Conservation (phyloP, 768 basidiomycete species). For the Mycena sanguinolenta region DNA sequence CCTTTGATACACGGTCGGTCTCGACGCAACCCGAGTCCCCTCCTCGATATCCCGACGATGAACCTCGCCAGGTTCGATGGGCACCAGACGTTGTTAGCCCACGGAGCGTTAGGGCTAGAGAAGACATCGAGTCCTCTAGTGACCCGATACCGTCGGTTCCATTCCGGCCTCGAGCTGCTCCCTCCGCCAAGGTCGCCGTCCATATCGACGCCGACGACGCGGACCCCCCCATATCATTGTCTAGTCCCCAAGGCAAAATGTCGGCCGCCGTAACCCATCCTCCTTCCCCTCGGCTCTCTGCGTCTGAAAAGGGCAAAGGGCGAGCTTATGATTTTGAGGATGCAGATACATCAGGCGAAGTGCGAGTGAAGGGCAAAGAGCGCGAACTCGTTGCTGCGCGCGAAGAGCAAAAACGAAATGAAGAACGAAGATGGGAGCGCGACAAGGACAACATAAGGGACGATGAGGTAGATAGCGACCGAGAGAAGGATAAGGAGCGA, state of each 20-base stretch:
- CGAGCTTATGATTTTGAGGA: slow-evolving; percentile 48
- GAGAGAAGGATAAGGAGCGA: slow-evolving; percentile 70
- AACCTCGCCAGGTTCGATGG: slow-evolving; percentile 57
- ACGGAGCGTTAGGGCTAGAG: slow-evolving; percentile 30
- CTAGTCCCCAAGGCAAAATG: slow-evolving; percentile 52
- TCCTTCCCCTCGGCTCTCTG: slow-evolving; percentile 22
- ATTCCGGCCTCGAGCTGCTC: slow-evolving; percentile 48
- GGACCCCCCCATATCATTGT: slow-evolving; percentile 65
- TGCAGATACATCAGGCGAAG: slow-evolving; percentile 58
- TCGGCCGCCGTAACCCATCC: slow-evolving; percentile 31
- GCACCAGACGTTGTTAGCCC: slow-evolving; percentile 39
- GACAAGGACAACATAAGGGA: slow-evolving; percentile 49
- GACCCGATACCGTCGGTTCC: slow-evolving; percentile 41
- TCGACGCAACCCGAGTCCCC: slow-evolving; percentile 66
- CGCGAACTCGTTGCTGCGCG: slow-evolving; percentile 70
- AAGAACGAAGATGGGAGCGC: slow-evolving; percentile 52
- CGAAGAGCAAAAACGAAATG: slow-evolving; percentile 63
- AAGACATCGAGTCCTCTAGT: slow-evolving; percentile 28
- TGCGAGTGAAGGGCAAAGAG: slow-evolving; percentile 70
- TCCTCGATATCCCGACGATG: slow-evolving; percentile 38
- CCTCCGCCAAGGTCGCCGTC: slow-evolving; percentile 65
- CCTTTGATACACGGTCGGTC: slow-evolving; percentile 80
- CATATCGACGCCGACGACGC: slow-evolving; percentile 60
- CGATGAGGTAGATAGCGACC: slow-evolving; percentile 47
- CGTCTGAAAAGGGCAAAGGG: slow-evolving; percentile 60